Conservation (phyloP, 106 monocot species). For the Acanthochlamys bracteata region DNA sequence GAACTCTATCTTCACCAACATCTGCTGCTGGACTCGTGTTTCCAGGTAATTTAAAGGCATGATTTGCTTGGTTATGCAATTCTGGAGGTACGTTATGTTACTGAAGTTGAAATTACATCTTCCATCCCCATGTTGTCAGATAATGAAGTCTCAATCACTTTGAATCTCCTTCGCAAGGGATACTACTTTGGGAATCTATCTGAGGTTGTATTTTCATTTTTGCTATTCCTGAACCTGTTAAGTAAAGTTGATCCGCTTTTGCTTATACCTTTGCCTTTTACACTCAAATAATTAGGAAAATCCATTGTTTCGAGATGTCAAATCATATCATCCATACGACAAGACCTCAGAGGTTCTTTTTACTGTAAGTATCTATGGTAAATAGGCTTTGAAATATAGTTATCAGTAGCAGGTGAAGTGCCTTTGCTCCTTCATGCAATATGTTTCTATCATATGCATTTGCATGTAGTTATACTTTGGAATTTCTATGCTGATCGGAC, state of each 20-base stretch:
- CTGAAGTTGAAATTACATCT: neutral
- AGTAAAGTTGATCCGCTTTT: neutral
- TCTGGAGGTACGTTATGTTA: neutral
- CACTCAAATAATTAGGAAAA: neutral
- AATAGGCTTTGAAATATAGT: neutral
- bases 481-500: too few species aligned
- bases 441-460: too few species aligned
- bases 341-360: slow-evolving; percentile 48
- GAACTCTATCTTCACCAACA: slow-evolving; percentile 7
- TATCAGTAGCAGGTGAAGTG: neutral
- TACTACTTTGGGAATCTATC: slow-evolving; percentile 46
- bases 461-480: too few species aligned
- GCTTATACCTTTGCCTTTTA: neutral
- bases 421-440: too few species aligned
- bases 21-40: slow-evolving; percentile 11
- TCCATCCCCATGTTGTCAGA: slow-evolving; percentile 20
- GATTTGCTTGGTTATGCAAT: neutral
- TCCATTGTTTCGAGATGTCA: slow-evolving; percentile 30
- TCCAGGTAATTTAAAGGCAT: slow-evolving; percentile 13
- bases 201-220: slow-evolving; percentile 25
- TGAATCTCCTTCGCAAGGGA: slow-evolving; percentile 52
- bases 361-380: slow-evolving; percentile 38
- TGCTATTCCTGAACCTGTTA: neutral
- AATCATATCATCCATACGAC: slow-evolving; percentile 64
- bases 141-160: slow-evolving; percentile 54